Percentiles rank a stretch among this genome's conserved stretches.
phyloP scores from a whole-genome alignment of 139 green algal genomes.

The Chlorella ohadii region DNA sequence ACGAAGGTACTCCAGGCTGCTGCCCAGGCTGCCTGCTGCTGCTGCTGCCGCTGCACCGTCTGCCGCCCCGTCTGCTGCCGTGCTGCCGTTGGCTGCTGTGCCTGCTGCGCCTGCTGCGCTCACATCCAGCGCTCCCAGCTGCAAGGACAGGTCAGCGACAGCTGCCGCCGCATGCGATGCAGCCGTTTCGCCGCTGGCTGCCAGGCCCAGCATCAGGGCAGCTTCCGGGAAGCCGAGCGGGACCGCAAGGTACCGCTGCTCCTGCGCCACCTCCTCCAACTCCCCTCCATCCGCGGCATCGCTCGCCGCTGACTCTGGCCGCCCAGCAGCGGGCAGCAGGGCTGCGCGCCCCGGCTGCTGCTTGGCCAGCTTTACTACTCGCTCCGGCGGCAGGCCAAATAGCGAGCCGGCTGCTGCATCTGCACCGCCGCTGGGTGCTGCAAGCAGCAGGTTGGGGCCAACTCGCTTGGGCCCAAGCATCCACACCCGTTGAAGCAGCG shows the following conservation, averaged over 20 bases:
- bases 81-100: too few relatives aligned
- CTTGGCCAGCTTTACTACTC: constrained; percentile 50
- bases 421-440: not conserved
- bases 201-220: constrained; percentile 39
- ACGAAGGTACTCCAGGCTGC: constrained; percentile 33
- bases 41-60: not conserved
- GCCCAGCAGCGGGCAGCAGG: not conserved
- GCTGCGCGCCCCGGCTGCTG: not conserved
- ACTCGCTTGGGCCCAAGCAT: constrained; percentile 80
- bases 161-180: constrained; percentile 18
- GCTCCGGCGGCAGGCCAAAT: constrained; percentile 52
- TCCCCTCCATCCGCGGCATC: not conserved
- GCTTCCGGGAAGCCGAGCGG: constrained; percentile 33
- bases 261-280: constrained; percentile 30
- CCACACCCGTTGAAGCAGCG: constrained; percentile 75
- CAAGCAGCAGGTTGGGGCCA: constrained; percentile 89
- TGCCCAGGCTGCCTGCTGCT: not conserved
- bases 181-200: not conserved
- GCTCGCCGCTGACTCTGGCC: not conserved
- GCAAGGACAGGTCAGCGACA: not conserved
- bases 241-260: constrained; percentile 3
- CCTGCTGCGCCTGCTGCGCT: not conserved
- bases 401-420: constrained; percentile 28
- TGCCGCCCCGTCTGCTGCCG: not conserved
- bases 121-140: not conserved